Evolutionary conservation across 1,284 basidiomycete genomes (phyloP), one percentile per base, ranked within the genome.

Genomic region (Ceratobasidium sp.): DNA sequence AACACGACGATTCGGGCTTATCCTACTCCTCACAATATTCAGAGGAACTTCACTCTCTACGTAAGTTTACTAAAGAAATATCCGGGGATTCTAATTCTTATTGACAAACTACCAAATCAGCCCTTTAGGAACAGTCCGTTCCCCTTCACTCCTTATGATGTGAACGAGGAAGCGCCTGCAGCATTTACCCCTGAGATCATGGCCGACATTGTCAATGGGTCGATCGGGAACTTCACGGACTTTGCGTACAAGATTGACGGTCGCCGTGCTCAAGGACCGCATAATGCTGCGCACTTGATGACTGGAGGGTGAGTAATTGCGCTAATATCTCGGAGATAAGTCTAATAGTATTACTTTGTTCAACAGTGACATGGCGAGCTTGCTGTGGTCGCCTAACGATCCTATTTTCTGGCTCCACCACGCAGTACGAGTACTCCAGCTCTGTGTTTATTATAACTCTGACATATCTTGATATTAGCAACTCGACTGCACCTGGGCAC

Each of bases 401-500:
- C 14, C 29, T 9, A 7, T 73, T 4, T 72, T 73, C 24, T 60
- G 15, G 17, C 19, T 65, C 9, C 59, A 62, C 29, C 74, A 62
- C 33, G 51, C 65, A 7, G 65, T 67, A 56, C 19, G 65, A 41
- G 4, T 67, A 24, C 50, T 51, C 50, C 17, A 5, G 24, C 36
- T 15, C 53, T 24, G 6, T 59, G 7, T 45, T 63, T 29, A 17
- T 1, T 44, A 7, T 44, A 31, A 6, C 29, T 33, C 22, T 24
- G 19, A 41, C 17, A 14, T 50, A 22, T 27, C 24, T 24, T 44
- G 11, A 50, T n/a, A 19, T 27, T 47, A 75, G 62, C 36, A 54
- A n/a, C 6, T 75, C 44, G 74, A 75, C 47, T 59, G 74, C 19
- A 54, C 74, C n/a, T 75, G 74, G 74, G 74, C 74, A 8, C 41